phyloP scores from a whole-genome alignment of 140 eudicot species.

The Anethum foeniculum region DNA sequence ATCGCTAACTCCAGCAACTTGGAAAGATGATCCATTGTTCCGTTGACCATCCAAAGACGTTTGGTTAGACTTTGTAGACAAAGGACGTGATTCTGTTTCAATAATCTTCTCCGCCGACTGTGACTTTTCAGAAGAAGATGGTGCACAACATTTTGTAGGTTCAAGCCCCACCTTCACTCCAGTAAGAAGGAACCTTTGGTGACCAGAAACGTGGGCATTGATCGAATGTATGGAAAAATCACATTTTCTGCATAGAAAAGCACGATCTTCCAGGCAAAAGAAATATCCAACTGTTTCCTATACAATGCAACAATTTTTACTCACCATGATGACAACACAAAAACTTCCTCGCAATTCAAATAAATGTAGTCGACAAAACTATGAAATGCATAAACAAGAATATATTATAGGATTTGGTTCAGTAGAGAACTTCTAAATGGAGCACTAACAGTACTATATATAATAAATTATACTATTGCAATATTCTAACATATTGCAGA shows the following conservation, averaged over 20 bases:
- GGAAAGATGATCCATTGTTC: conserved; percentile 34
- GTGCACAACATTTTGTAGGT: conserved; percentile 17
- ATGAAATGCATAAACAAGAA: background rate
- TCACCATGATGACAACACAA: background rate
- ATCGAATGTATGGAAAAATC: conserved; percentile 1
- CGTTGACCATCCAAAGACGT: conserved; percentile 27
- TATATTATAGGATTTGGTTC: background rate
- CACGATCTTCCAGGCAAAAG: conserved; percentile 11
- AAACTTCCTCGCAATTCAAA: background rate
- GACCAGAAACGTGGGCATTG: background rate
- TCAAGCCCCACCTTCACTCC: conserved; percentile 4
- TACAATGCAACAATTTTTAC: background rate
- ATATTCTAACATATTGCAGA: no score
- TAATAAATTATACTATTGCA: no score
- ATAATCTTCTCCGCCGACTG: conserved; percentile 34
- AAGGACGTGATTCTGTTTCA: conserved; percentile 32
- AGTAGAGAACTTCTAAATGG: no score
- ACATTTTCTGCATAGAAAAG: conserved; percentile 6
- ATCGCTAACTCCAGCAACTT: conserved; percentile 26
- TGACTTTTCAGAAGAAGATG: conserved; percentile 51
- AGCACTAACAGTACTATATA: no score
- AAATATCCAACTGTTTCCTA: conserved; percentile 9
- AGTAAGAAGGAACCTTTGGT: conserved; percentile 7
- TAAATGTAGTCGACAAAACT: background rate
- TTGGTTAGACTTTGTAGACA: conserved; percentile 20